These are phyloP conservation scores for Maudiozyma barnettii DNA, from an alignment of 805 yeast species.

Conservation along the genomic window DNA sequence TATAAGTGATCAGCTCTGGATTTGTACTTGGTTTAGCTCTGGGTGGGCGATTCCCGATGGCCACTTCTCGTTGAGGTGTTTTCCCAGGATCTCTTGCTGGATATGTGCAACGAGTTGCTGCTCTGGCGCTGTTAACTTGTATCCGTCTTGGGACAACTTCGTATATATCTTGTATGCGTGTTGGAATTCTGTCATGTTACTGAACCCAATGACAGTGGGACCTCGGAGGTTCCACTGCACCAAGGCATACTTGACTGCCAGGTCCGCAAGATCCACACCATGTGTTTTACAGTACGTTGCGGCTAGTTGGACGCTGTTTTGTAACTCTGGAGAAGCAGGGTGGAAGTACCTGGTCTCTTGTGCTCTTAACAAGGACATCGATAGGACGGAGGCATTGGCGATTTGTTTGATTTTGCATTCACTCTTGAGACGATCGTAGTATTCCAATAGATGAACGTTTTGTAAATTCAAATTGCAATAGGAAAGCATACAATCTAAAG, in stretches of 20 bases:
- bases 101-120: constrained; percentile 35
- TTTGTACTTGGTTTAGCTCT: background rate
- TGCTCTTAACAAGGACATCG: constrained; percentile 76
- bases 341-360: constrained; percentile 66
- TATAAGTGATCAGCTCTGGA: background rate
- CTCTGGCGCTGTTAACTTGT: constrained; percentile 35
- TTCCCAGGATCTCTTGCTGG: constrained; percentile 37
- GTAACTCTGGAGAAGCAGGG: constrained; percentile 60
- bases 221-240: constrained; percentile 47
- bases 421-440: constrained; percentile 38
- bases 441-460: constrained; percentile 45
- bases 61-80: constrained; percentile 62
- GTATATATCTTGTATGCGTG: constrained; percentile 53
- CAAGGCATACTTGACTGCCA: constrained; percentile 71
- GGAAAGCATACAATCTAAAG: constrained; percentile 66
- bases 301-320: constrained; percentile 34
- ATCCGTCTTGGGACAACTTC: constrained; percentile 29
- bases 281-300: constrained; percentile 37
- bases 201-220: constrained; percentile 70
- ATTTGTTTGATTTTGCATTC: constrained; percentile 50
- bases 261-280: constrained; percentile 64
- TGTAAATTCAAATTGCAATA: constrained; percentile 80
- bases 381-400: constrained; percentile 76
- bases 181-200: constrained; percentile 52
- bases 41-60: background rate